Percentiles rank a stretch among this genome's conserved stretches.
Conservation (phyloP, 192 early-diverging fungal genomes). For the Linnemannia hyalina region DNA sequence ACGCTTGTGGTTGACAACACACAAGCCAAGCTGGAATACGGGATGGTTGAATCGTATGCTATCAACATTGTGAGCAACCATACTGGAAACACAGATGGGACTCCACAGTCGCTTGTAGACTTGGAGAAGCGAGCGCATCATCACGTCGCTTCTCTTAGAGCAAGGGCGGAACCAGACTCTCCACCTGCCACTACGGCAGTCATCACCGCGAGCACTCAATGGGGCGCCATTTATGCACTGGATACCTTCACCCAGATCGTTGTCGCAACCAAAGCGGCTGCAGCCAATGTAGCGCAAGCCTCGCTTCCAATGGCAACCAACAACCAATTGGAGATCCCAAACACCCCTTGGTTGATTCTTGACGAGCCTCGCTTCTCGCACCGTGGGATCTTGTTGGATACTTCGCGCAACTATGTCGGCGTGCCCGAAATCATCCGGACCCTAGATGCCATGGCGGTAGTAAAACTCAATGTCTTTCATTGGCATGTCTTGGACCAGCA, state of each 20-base stretch:
- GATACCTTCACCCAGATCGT: conserved; percentile 45
- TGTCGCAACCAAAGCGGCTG: neutral
- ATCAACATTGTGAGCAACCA: conserved; percentile 13
- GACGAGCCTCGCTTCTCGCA: conserved; percentile 76
- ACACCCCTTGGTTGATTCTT: conserved; percentile 59
- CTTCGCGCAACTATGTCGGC: conserved; percentile 79
- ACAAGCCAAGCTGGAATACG: conserved; percentile 28
- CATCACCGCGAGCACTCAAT: conserved; percentile 30
- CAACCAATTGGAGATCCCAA: conserved; percentile 37
- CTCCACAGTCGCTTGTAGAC: neutral
- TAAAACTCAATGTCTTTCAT: conserved; percentile 88
- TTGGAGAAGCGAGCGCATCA: neutral
- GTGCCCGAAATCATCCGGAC: conserved; percentile 75
- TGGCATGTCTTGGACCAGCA: conserved; percentile 85
- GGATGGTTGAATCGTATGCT: conserved; percentile 35
- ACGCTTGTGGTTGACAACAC: conserved; percentile 18
- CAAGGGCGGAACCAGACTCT: neutral
- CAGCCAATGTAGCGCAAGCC: neutral
- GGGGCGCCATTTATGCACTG: conserved; percentile 36
- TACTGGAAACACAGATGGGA: neutral
- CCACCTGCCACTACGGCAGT: neutral
- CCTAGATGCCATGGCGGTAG: conserved; percentile 82
- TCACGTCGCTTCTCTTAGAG: neutral
- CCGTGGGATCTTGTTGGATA: conserved; percentile 82
- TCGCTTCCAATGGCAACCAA: neutral